These are phyloP conservation scores for Bipolaris gigantea DNA, from an alignment of 2,329 filamentous ascomycete species.

Conservation along the genomic window DNA sequence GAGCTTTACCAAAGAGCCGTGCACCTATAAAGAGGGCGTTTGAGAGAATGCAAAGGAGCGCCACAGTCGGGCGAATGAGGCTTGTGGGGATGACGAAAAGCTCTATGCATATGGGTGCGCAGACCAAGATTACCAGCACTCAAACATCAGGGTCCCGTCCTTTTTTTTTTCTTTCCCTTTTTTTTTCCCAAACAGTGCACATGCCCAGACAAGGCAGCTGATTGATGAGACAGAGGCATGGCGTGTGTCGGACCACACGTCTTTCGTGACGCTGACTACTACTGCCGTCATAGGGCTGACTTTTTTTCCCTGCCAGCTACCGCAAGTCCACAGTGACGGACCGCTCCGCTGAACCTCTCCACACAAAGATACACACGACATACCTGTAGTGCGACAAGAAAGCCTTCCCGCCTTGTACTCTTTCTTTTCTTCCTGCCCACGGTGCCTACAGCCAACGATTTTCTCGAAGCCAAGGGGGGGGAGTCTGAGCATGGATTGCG, in stretches of 20 bases:
- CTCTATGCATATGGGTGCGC: background rate
- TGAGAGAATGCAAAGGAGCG: conserved; percentile 9
- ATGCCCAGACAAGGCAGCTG: background rate
- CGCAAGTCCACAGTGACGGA: conserved; percentile 5
- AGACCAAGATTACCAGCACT: background rate
- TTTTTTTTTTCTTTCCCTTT: background rate
- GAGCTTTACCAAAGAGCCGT: conserved; percentile 5
- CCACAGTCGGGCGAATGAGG: conserved; percentile 11
- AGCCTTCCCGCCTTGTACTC: conserved; percentile 20
- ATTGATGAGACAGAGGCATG: background rate
- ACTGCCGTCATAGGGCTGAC: conserved; percentile 6
- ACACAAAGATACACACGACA: conserved; percentile 9
- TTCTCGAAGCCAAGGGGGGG: background rate
- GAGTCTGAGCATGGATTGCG: background rate
- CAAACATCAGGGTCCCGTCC: background rate
- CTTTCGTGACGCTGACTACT: background rate
- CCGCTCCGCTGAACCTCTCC: conserved; percentile 9
- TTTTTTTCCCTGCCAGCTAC: background rate
- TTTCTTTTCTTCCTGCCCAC: conserved; percentile 9
- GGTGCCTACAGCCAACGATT: conserved; percentile 1
- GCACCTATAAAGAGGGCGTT: background rate
- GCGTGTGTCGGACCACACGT: background rate
- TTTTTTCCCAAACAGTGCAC: background rate
- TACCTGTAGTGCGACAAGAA: conserved; percentile 11
- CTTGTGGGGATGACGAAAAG: background rate